A percentile compares a stretch with the other conserved stretches of the same genome.
These are phyloP conservation scores for Penicillium taxi DNA, from an alignment of 495 filamentous ascomycete genomes.

Conservation along the genomic window DNA sequence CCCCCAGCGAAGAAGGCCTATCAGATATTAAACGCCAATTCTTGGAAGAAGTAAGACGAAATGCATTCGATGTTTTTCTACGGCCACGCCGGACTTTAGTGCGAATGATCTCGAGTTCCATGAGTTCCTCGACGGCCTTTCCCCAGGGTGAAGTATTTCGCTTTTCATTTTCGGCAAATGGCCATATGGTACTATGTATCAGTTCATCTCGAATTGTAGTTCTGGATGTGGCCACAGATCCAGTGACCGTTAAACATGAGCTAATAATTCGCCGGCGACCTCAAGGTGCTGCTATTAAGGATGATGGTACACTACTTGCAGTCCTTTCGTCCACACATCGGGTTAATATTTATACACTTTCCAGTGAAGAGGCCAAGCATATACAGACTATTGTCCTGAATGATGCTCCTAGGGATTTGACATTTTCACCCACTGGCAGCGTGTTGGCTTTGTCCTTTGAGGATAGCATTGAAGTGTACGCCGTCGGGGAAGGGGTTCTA, in stretches of 20 bases:
- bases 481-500: slow-evolving; percentile 54
- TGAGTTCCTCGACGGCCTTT: slow-evolving; percentile 70
- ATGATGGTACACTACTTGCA: slow-evolving; percentile 69
- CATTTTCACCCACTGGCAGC: slow-evolving; percentile 69
- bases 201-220: slow-evolving; percentile 83
- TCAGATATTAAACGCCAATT: slow-evolving; percentile 58
- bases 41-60: slow-evolving; percentile 61
- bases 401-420: slow-evolving; percentile 66
- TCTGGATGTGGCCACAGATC: slow-evolving; percentile 52
- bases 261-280: slow-evolving; percentile 74
- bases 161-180: slow-evolving; percentile 68
- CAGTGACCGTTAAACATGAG: slow-evolving; percentile 60
- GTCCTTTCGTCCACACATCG: slow-evolving; percentile 74
- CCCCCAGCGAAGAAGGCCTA: slow-evolving; percentile 44
- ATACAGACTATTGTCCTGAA: slow-evolving; percentile 65
- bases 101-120: slow-evolving; percentile 72
- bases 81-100: slow-evolving; percentile 62
- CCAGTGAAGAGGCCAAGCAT: slow-evolving; percentile 51
- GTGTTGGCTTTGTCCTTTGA: slow-evolving; percentile 83
- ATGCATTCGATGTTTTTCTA: slow-evolving; percentile 72
- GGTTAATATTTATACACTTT: slow-evolving; percentile 73
- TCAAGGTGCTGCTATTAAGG: slow-evolving; percentile 66
- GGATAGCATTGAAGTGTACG: slow-evolving; percentile 78
- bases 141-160: slow-evolving; percentile 81
- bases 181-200: slow-evolving; percentile 65